Conservation (phyloP, 768 basidiomycete genomes). For the Xerocomus potaroensis region DNA sequence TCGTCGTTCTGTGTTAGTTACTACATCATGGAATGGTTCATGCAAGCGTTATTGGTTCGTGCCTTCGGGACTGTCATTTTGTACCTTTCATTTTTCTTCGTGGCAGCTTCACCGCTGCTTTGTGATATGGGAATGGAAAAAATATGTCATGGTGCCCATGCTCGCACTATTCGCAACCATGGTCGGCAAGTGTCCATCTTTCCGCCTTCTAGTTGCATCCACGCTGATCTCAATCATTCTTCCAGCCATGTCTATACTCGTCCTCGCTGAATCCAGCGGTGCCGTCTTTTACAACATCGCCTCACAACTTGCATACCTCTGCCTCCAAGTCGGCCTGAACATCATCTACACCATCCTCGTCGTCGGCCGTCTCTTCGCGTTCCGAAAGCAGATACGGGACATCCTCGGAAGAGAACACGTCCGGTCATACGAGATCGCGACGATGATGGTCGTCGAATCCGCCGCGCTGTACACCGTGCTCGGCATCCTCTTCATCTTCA, state of each 20-base stretch:
- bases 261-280: slow-evolving; percentile 10
- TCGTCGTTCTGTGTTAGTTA: slow-evolving; percentile 12
- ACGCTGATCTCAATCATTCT: background rate
- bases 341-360: slow-evolving; percentile 32
- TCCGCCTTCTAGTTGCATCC: background rate
- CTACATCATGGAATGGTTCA: slow-evolving; percentile 28
- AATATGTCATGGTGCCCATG: slow-evolving; percentile 15
- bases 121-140: slow-evolving; percentile 13
- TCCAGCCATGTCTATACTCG: slow-evolving; percentile 16
- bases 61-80: background rate
- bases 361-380: slow-evolving; percentile 21
- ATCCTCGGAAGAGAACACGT: slow-evolving; percentile 15
- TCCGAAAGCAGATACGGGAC: slow-evolving; percentile 14
- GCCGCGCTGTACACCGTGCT: slow-evolving; percentile 27
- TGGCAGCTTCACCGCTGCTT: slow-evolving; percentile 17
- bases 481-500: slow-evolving; percentile 30
- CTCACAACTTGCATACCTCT: slow-evolving; percentile 26
- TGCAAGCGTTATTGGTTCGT: slow-evolving; percentile 23
- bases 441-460: slow-evolving; percentile 35
- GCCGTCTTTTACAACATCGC: slow-evolving; percentile 17
- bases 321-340: slow-evolving; percentile 28
- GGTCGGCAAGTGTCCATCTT: slow-evolving; percentile 8
- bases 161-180: slow-evolving; percentile 8
- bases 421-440: slow-evolving; percentile 24
- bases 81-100: background rate